Evolutionary conservation across 345 rosid species (phyloP).

Genomic region (Corchorus capsularis): DNA sequence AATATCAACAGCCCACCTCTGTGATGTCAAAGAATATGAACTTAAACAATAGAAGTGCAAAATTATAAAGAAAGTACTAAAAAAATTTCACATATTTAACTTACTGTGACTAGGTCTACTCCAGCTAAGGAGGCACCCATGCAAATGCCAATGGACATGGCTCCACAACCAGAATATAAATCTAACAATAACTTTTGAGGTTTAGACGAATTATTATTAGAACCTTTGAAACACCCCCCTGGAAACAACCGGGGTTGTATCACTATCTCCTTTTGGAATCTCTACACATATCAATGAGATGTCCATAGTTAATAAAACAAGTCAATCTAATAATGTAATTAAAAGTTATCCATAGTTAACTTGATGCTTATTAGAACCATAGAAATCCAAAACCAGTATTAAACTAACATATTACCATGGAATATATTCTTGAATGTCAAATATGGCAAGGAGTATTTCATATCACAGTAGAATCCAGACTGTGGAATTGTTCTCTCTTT

Average conservation of each 20-base stretch:
- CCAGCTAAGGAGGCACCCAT: too few species aligned
- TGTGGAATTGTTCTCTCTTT: conserved; percentile 16
- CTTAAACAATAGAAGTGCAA: neutral
- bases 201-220: too few species aligned
- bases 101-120: too few species aligned
- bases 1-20: too few species aligned
- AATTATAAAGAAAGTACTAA: neutral
- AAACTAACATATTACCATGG: neutral
- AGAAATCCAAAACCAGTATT: neutral
- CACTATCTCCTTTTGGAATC: conserved; percentile 28
- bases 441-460: conserved; percentile 50
- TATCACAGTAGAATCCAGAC: conserved; percentile 54
- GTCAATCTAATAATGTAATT: neutral
- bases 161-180: too few species aligned
- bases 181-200: too few species aligned
- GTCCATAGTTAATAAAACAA: neutral
- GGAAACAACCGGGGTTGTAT: conserved; percentile 47
- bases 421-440: conserved; percentile 40
- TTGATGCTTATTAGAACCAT: neutral
- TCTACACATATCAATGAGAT: conserved; percentile 30
- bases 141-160: too few species aligned
- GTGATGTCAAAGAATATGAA: conserved; percentile 5
- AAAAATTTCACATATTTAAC: conserved; percentile 10
- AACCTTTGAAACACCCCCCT: too few species aligned
- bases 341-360: conserved; percentile 13